Percentiles rank a stretch among this genome's conserved stretches.
Conservation (phyloP, 495 filamentous ascomycete species). For the Apiosordaria backusii region DNA sequence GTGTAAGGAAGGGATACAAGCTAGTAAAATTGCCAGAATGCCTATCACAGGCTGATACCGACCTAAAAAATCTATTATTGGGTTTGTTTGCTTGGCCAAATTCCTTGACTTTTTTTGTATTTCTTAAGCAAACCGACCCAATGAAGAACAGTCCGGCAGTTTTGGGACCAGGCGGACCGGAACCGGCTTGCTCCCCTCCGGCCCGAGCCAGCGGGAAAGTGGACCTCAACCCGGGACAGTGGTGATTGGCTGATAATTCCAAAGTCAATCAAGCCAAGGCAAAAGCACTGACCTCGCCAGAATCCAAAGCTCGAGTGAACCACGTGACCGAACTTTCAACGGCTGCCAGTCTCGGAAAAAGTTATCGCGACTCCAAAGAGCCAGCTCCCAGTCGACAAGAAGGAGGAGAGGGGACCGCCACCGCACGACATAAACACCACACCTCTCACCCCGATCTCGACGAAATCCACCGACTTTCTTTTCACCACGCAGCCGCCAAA, state of each 20-base stretch:
- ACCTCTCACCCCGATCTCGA: background rate
- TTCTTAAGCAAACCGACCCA: background rate
- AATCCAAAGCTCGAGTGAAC: background rate
- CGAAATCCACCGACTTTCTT: slow-evolving; percentile 1
- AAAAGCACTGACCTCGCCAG: background rate
- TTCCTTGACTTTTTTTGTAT: background rate
- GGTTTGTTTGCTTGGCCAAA: background rate
- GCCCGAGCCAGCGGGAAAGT: slow-evolving; percentile 9
- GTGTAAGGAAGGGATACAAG: background rate
- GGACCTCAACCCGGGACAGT: background rate
- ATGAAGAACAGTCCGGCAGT: background rate
- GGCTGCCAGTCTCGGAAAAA: slow-evolving; percentile 12
- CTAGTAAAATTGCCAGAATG: background rate
- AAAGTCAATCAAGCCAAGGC: background rate
- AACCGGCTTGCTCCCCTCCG: slow-evolving; percentile 1
- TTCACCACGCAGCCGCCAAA: background rate
- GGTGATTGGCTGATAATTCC: slow-evolving; percentile 7
- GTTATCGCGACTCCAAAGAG: slow-evolving; percentile 18
- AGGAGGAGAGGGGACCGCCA: slow-evolving; percentile 16
- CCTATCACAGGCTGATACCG: background rate
- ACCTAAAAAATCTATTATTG: background rate
- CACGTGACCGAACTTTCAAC: slow-evolving; percentile 17
- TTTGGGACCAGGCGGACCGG: too few species aligned
- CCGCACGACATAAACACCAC: background rate
- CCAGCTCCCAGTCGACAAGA: slow-evolving; percentile 11